Conservation (phyloP, 192 early-diverging fungal species). For the Entophlyctis luteolus region DNA sequence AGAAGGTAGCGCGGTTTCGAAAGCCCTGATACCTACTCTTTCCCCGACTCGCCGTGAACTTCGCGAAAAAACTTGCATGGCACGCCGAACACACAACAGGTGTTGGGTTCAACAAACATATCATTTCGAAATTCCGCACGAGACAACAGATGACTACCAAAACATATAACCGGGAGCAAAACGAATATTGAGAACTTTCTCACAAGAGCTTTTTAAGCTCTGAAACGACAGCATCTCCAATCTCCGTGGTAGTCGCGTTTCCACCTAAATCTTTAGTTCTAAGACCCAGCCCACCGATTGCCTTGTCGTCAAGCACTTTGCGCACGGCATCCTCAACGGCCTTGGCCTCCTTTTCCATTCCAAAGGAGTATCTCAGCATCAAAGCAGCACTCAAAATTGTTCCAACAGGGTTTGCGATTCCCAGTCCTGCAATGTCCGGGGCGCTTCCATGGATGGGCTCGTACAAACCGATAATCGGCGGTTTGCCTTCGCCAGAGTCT, state of each 20-base stretch:
- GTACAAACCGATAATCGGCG: conserved; percentile 73
- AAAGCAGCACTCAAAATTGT: conserved; percentile 94
- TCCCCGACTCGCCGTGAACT: too few species aligned
- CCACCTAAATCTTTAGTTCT: conserved; percentile 92
- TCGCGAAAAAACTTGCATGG: too few species aligned
- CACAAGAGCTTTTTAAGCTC: conserved; percentile 48
- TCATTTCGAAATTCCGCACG: too few species aligned
- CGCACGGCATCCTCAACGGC: conserved; percentile 90
- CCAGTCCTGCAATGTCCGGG: conserved; percentile 97
- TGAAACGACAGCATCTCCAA: conserved; percentile 87
- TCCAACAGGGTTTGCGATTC: conserved; percentile 94
- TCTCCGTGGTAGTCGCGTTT: conserved; percentile 72
- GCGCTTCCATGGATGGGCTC: conserved; percentile 99
- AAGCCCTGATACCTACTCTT: too few species aligned
- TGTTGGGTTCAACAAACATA: too few species aligned
- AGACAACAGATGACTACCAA: too few species aligned
- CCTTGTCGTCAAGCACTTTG: conserved; percentile 82
- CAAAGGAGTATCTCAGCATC: conserved; percentile 92
- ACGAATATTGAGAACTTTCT: not conserved
- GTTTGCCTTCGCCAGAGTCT: conserved; percentile 37
- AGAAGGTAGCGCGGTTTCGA: too few species aligned
- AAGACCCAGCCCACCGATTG: conserved; percentile 58
- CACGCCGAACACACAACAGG: too few species aligned
- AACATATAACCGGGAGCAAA: too few species aligned
- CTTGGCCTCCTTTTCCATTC: conserved; percentile 82